These are phyloP conservation scores for Omphalotus olearius DNA, from an alignment of 1,284 basidiomycete species.

Conservation along the genomic window DNA sequence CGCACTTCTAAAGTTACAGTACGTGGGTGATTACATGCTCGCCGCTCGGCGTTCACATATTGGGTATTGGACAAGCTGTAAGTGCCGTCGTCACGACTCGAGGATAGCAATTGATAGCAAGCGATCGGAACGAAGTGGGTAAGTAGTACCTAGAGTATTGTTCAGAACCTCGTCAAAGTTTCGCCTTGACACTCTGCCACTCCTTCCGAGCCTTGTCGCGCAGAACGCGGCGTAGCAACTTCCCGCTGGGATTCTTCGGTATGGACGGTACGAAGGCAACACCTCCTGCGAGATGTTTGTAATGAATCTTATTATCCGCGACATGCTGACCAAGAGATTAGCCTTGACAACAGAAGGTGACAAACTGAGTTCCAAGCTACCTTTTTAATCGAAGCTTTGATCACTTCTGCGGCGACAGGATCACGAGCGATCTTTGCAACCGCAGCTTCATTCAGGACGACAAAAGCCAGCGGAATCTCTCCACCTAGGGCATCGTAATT, in stretches of 20 bases:
- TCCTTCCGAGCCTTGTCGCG: constrained; percentile 47
- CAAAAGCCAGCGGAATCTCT: constrained; percentile 65
- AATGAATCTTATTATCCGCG: constrained; percentile 51
- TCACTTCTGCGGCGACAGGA: constrained; percentile 26
- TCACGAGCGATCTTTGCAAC: constrained; percentile 29
- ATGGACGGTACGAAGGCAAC: constrained; percentile 51
- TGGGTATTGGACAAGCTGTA: too few relatives aligned
- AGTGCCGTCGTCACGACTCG: too few relatives aligned
- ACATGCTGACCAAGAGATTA: constrained; percentile 47
- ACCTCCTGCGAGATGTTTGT: constrained; percentile 56
- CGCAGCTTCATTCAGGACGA: constrained; percentile 46
- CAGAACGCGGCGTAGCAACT: constrained; percentile 52
- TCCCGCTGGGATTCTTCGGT: constrained; percentile 58
- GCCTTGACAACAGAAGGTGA: not conserved
- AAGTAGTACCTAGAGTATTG: too few relatives aligned
- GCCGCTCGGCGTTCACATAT: too few relatives aligned
- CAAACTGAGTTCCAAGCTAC: constrained; percentile 25
- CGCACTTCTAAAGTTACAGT: too few relatives aligned
- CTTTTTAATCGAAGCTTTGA: constrained; percentile 43
- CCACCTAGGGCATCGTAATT: constrained; percentile 33
- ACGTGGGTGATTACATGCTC: too few relatives aligned
- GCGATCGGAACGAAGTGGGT: too few relatives aligned
- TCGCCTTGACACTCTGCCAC: constrained; percentile 20
- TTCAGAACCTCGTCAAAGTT: constrained; percentile 15
- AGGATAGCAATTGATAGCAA: too few relatives aligned